Conservation (phyloP, 2,329 filamentous ascomycete genomes). For the Ustilaginoidea virens region DNA sequence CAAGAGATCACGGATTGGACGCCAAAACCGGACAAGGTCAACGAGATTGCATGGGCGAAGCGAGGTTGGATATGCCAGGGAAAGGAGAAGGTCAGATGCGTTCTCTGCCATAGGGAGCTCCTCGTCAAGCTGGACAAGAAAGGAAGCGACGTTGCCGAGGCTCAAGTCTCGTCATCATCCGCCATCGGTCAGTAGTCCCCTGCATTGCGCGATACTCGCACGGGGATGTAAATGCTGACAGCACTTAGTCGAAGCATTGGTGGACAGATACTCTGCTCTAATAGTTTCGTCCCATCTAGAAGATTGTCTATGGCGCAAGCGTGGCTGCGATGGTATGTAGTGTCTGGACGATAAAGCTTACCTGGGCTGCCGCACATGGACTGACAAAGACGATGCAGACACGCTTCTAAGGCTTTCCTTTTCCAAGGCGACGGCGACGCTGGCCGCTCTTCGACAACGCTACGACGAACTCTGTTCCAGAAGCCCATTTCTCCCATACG, state of each 20-base stretch:
- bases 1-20: constrained; percentile 86
- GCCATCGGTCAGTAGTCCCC: constrained; percentile 32
- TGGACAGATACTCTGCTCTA: constrained; percentile 59
- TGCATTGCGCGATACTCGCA: no score
- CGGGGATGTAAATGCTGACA: constrained; percentile 7
- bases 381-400: constrained; percentile 21
- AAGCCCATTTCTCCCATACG: constrained; percentile 42
- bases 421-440: constrained; percentile 41
- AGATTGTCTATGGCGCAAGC: constrained; percentile 72
- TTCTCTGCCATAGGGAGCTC: constrained; percentile 70
- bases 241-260: constrained; percentile 43
- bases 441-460: constrained; percentile 42
- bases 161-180: constrained; percentile 36
- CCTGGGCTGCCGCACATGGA: no score
- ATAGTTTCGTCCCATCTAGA: constrained; percentile 64
- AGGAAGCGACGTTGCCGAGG: constrained; percentile 38
- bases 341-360: no score
- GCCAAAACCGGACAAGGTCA: constrained; percentile 75
- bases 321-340: constrained; percentile 65
- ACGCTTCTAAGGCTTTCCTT: constrained; percentile 46
- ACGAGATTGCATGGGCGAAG: constrained; percentile 90
- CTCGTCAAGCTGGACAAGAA: constrained; percentile 61
- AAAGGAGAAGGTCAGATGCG: constrained; percentile 71
- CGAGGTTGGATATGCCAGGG: constrained; percentile 78
- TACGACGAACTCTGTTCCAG: constrained; percentile 47